Base-by-base conservation (phyloP, 2,329 filamentous ascomycete species). In the Xylariaceae sp. region DNA sequence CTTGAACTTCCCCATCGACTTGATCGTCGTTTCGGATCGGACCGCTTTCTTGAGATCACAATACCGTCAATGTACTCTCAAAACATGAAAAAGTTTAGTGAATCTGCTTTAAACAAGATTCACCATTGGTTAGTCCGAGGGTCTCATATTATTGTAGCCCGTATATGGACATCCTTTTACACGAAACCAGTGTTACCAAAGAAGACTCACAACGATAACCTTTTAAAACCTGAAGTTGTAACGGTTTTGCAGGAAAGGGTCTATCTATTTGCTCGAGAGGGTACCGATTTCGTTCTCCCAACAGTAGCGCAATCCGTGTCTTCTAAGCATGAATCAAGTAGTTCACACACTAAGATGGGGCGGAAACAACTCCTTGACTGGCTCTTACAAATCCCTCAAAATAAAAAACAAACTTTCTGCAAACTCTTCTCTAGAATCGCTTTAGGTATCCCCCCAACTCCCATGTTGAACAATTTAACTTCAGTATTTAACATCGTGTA, bases 381-480 rank as follows among this genome's bases (percentile, higher is more conserved):
- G 81, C 73, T 83, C 0, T 67, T 86, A 23, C 72, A 77, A 18
- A 66, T 78, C 2, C 61, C 70, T 3, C 53, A 68, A 0, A 86
- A 82, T 51, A 60, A 68, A 3, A 7, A 65, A 0, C 78, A 86
- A 53, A 71, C 77, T 0, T 71, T 75, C 4, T 68, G 81, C 2
- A 87, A 87, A 57, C 67, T 86, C 0, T 87, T 85, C 58, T 80
- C 82, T 0, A 77, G 84, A 8, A 77, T 85, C 32, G 67, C 77
- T 2, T 70, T 86, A 1, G 81, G 81, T 83, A 67, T 32, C 33
- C 59, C 9, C 23, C 32, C n/a, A n/a, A n/a, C n/a, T 3, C 26
- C 24, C 4, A 9, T 1, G 4, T 32, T 23, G 24, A 8, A 29
- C 10, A 39, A 3, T 27, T 5, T 3, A 9, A 9, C 8, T 21